Evolutionary conservation across 352 stramenopile species (phyloP), one percentile per base, ranked within the genome.

Genomic region (Phytophthora litchii): DNA sequence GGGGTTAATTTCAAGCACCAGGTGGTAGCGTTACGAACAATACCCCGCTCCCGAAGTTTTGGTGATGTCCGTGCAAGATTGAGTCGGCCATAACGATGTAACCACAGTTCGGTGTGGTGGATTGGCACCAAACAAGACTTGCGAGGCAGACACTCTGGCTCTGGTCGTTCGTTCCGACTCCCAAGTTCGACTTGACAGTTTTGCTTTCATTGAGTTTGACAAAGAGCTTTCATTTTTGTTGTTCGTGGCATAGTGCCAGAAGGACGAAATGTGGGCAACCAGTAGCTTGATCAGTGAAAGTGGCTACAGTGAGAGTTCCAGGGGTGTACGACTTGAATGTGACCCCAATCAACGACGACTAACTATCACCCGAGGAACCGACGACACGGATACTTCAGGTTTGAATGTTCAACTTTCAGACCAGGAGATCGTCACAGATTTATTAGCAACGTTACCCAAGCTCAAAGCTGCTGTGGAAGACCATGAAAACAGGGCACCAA

Each of bases 361-460:
- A 4, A 75, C 61, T 1, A 72, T 75, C 29, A 64, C 52, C 8
- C 31, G 50, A 17, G 61, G 42, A 31, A 41, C 44, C 21, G 25
- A 54, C 31, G 52, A 57, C 17, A 45, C 32, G 29, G 46, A 67
- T 27, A 38, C 48, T 6, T 56, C 49, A 4, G 27, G 27, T 13
- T 62, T 19, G 16, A 63, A 60, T 13, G 55, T 75, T 1, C 40
- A 75, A 43, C 46, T 75, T 4, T 75, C 67, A 7, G 71, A 80
- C 63, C 67, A 80, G 47, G 71, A 80, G 10, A 63, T 80, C 42
- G 67, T 74, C 36, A 64, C 70, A 9, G 71, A 80, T 43, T 31
- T 80, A n/a, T 58, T 80, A 41, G 71, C 67, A n/a, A 80, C 71
- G 1, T 27, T 80, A 2, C 71, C 71, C 0, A 80, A 80, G 54